phyloP scores from a whole-genome alignment of 208 protist species.

The Leishmania lainsoni region DNA sequence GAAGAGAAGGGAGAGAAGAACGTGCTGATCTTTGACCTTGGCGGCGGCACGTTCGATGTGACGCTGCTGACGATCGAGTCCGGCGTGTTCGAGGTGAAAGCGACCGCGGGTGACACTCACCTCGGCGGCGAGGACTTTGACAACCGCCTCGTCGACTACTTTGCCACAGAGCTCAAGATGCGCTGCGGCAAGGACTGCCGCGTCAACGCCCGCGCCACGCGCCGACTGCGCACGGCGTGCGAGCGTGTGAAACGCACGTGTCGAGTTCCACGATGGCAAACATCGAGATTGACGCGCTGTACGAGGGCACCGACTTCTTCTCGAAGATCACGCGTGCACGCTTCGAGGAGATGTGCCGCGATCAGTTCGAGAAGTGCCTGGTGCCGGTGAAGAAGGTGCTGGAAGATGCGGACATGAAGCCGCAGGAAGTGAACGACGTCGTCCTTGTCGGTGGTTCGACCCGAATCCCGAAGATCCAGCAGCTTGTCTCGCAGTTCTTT shows the following conservation, averaged over 20 bases:
- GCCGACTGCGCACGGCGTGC: conserved; percentile 86
- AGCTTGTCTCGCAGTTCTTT: conserved; percentile 96
- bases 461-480: conserved; percentile 98
- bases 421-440: conserved; percentile 90
- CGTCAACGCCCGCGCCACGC: conserved; percentile 69
- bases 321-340: conserved; percentile 97
- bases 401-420: conserved; percentile 87
- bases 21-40: conserved; percentile 98
- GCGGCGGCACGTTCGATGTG: conserved; percentile 99
- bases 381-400: conserved; percentile 90
- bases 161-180: conserved; percentile 96
- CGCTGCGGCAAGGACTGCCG: conserved; percentile 78
- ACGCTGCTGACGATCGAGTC: conserved; percentile 99
- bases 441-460: conserved; percentile 97
- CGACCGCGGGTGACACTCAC: conserved; percentile 99
- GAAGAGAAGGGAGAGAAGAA: conserved; percentile 86
- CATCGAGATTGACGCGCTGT: conserved; percentile 98
- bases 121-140: conserved; percentile 99
- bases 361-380: conserved; percentile 89
- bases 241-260: conserved; percentile 98
- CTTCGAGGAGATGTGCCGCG: conserved; percentile 97
- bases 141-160: conserved; percentile 98
- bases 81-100: conserved; percentile 99
- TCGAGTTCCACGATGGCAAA: conserved; percentile 91
- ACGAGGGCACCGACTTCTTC: conserved; percentile 98